Base-by-base conservation (phyloP, 306 rosid species). In the Purshia tridentata region DNA sequence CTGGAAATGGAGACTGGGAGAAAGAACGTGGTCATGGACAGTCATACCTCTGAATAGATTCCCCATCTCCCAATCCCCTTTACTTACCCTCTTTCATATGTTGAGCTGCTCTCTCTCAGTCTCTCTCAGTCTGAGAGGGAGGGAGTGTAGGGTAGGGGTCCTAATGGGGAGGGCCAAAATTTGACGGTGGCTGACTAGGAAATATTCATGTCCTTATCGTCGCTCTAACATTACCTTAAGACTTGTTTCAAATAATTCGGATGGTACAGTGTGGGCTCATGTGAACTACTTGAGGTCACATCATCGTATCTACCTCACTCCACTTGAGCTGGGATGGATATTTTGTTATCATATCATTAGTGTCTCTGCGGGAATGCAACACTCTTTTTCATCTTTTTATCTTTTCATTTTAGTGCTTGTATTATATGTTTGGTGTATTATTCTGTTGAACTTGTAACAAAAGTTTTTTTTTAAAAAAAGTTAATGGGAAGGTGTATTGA, bases 11-110 rank as follows among this genome's bases (percentile, higher is more conserved):
- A 78, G 76, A 80, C 74, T 79, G 79, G 77, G 70, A 73, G 74
- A 81, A 69, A 80, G 88, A 89, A 87, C 90, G 92, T 87, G 95
- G 56, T 67, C 9, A 19, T 81, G 83, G 72, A 80, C 83, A 83
- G 88, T 50, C 0, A 19, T 23, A 59, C 72, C 82, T 81, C 92
- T 85, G 84, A 74, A 45, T 44, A 87, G 96, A 89, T 89, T 89
- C 90, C 84, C 58, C 65, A 9, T 75, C 84, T 66, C 82, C 87
- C 88, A 78, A 77, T 82, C 83, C 77, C 87, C 71, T 72, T 59
- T 1, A 29, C 35, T 29, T 29, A 29, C 35, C 35, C 8, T 40
- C 41, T 22, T 64, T 80, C 89, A 74, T 74, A 73, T 81, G 83
- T 83, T 40, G 49, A 71, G 18, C 81, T 78, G 75, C 70, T 9